Evolutionary conservation across 805 yeast species (phyloP), one percentile per base, ranked within the genome.

Genomic region (Torulaspora maleeae): DNA sequence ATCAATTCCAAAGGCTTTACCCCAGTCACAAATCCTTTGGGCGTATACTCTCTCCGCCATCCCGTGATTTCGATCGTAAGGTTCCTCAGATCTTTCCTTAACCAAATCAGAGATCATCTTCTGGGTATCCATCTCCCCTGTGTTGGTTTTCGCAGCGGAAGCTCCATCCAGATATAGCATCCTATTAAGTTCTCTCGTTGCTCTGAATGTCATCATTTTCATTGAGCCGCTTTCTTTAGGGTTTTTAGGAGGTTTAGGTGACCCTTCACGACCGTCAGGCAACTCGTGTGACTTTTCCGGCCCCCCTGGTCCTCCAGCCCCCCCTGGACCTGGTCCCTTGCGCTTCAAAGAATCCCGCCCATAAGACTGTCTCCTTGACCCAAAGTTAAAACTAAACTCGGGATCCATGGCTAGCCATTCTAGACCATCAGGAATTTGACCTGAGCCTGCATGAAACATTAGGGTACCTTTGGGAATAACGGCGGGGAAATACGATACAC

Each of bases 321-420:
- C 20, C 4, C 20, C 20, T 19, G 20, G 20, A 3, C 20, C 20
- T 19, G 20, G 20, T 4, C 20, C 20, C 20, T 19, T 19, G 20
- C 20, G 20, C 20, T 19, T 19, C 20, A 19, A 19, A 4, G 20
- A 19, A 19, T 19, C 20, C 20, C 20, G 53, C 25, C 64, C 64
- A 40, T 53, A 45, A 41, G 58, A 33, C 38, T 41, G 36, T 42
- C 36, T 47, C 46, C 55, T 54, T 13, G 52, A 36, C 4, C 74
- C 72, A 65, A 79, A 80, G 47, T 59, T 62, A 49, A 74, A 77
- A 50, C 82, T 76, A 60, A 80, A 80, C 53, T 80, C 85, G 50
- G 69, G 74, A 56, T 80, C 83, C 74, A 80, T 67, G 1, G 86
- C 86, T 9, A 78, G 63, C 86, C 86, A 80, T 57, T 81, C 86